Percentiles rank a stretch among this genome's conserved stretches.
Evolutionary conservation across 2,329 filamentous ascomycete species (phyloP).

Genomic region (Apiospora marii): DNA sequence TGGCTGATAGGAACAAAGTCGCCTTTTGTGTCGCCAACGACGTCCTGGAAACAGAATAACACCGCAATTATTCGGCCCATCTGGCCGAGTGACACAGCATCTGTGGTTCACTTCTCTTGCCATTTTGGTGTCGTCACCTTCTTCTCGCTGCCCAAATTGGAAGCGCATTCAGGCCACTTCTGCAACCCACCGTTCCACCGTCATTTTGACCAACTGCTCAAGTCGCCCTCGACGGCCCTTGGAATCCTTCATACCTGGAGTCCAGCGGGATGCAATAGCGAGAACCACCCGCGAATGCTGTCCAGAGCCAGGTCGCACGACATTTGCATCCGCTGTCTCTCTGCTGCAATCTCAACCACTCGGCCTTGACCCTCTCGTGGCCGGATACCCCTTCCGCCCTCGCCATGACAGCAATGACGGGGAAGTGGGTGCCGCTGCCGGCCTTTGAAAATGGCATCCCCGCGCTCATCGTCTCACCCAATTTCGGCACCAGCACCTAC

Average conservation of each 20-base stretch:
- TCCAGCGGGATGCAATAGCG: background rate
- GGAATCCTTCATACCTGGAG: too few species aligned
- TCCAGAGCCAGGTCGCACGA: background rate
- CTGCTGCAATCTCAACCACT: background rate
- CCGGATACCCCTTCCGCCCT: slow-evolving; percentile 8
- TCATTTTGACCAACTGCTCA: background rate
- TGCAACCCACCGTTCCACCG: slow-evolving; percentile 1
- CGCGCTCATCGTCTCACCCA: slow-evolving; percentile 68
- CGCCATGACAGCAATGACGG: background rate
- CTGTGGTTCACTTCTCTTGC: background rate
- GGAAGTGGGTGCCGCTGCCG: slow-evolving; percentile 57
- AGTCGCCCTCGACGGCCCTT: background rate
- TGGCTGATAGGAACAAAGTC: background rate
- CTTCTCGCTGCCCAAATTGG: slow-evolving; percentile 1
- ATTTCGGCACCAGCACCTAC: slow-evolving; percentile 65
- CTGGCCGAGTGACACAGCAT: slow-evolving; percentile 2
- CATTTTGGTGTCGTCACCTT: background rate
- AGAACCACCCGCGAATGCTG: background rate
- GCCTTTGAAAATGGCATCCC: slow-evolving; percentile 55
- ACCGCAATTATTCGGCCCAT: background rate
- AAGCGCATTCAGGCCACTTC: background rate
- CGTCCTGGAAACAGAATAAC: background rate
- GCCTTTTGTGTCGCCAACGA: slow-evolving; percentile 1
- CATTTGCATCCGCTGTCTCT: background rate
- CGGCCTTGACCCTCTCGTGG: background rate